Evolutionary conservation across 108 stramenopile genomes (phyloP), one percentile per base, ranked within the genome.

Genomic region (Halocafeteria seosinensis): DNA sequence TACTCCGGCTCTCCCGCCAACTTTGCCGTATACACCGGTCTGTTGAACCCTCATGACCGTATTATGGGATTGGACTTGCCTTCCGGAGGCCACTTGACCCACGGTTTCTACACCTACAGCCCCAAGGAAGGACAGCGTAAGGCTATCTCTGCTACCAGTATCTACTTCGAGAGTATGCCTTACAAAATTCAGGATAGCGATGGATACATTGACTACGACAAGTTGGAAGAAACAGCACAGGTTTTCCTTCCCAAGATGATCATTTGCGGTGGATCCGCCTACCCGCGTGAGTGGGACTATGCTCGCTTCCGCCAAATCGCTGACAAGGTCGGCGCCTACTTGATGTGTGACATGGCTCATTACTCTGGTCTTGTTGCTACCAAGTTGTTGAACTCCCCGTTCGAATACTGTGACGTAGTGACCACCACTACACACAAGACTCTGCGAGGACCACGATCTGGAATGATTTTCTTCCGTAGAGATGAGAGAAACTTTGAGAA

Each of bases 371-470:
- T 99, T 50, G 92, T 99, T 36, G 94, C 91, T 42, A 89, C 94
- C 53, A 78, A 78, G 38, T 91, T 93, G 75, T 86, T 83, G 42
- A 74, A 58, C 6, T 84, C 76, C 74, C 97, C 97, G 34, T 99
- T 99, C 71, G 88, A 95, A 42, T 76, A 74, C 66, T 88, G 87
- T 65, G 97, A 99, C 73, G 82, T 99, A 37, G 97, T 99, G 30
- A 99, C 97, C 50, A 99, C 97, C 68, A 99, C 97, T 50, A 95
- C 94, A n/a, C 97, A 99, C 90, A 99, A 99, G 82, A 90, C 89
- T 50, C 88, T 99, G 30, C 88, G 97, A 58, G 97, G 97, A 52
- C 97, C 97, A 5, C 89, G 97, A 47, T 91, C 97, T 13, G 97
- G 94, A 53, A 87, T 99, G 85, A 99, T 99, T 73, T 99, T 99